Evolutionary conservation across 768 basidiomycete genomes (phyloP), one percentile per base, ranked within the genome.

Genomic region (Hypholoma fasciculare): DNA sequence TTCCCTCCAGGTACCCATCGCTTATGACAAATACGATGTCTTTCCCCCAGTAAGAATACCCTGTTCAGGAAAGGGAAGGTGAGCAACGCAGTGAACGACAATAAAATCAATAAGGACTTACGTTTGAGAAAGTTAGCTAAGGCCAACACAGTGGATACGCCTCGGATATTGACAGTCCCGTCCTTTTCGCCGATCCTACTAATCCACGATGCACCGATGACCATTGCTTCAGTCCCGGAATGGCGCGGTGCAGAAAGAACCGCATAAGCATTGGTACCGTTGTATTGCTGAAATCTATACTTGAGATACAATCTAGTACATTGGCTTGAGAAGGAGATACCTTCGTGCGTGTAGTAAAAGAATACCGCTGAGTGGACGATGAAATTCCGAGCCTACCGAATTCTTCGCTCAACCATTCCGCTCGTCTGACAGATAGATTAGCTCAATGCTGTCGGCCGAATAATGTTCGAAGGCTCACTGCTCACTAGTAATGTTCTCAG

Each of bases 171-270:
- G 51, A 87, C 74, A 3, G 81, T 75, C 6, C 80, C 82, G 47
- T 81, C 71, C 13, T 80, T 82, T 66, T 84, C 84, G 7, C 81
- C 84, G 11, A 75, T 77, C 52, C 82, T 78, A 63, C 92, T 95
- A 4, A 87, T 63, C 94, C 95, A 97, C 6, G 94, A 91, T 1
- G 97, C 96, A 60, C 90, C 88, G 40, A 99, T 82, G 16, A 99
- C 83, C 67, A 98, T 90, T 4, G 94, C 90, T 72, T 99, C 96
- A 7, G 87, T 86, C 2, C 95, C 96, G n/a, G 94, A 85, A n/a
- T 92, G 82, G 23, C 97, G 86, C 7, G 96, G 94, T 2, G 96
- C 90, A 11, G 84, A 80, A 47, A 94, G 73, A 34, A 93, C 74
- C 14, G 90, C 92, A 69, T 96, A 98, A 12, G 88, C 84, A 70